Base-by-base conservation (phyloP, 225 moss, liverwort and hornwort species). In the Straminergon stramineum region DNA sequence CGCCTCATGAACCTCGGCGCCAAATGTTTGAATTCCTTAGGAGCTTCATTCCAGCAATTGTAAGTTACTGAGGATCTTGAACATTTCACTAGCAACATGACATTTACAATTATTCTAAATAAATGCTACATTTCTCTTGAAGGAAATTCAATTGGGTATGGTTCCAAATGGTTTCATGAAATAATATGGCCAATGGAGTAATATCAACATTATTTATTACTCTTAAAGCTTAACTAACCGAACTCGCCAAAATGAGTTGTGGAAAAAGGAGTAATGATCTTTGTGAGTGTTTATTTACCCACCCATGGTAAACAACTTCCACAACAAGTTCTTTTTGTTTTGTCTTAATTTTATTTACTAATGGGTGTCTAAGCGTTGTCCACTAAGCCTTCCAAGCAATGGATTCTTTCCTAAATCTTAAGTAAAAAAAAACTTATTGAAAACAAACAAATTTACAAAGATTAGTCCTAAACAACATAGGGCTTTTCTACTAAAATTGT, bases 161-260 rank as follows among this genome's bases (percentile, higher is more conserved):
- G 14, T 77, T 52, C 53, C 26, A 4, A 6, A 17, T n/a, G 7
- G 17, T 57, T n/a, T n/a, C 15, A 57, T 56, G 6, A 22, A n/a
- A n/a, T n/a, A n/a, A 56, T 10, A 79, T 56, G n/a, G n/a, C 6
- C 4, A 56, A 56, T 56, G 55, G 37, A 78, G 37, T 10, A 24
- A 16, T 37, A 79, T 37, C 24, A 15, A 37, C 6, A 37, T 37
- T 37, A 37, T 28, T 48, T 48, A 48, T 48, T 39, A 58, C 0
- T 57, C 24, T 7, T 79, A 24, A 17, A 57, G 7, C 0, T n/a
- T n/a, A n/a, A n/a, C n/a, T 35, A 2, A 55, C 1, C 3, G 0
- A 78, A 55, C 9, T 79, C n/a, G 6, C 17, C 10, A 15, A n/a
- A 16, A 37, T n/a, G 26, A 79, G 10, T 24, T 9, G 3, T 26